phyloP scores from a whole-genome alignment of 1,139 yeast species.

The Meyerozyma athensensis region DNA sequence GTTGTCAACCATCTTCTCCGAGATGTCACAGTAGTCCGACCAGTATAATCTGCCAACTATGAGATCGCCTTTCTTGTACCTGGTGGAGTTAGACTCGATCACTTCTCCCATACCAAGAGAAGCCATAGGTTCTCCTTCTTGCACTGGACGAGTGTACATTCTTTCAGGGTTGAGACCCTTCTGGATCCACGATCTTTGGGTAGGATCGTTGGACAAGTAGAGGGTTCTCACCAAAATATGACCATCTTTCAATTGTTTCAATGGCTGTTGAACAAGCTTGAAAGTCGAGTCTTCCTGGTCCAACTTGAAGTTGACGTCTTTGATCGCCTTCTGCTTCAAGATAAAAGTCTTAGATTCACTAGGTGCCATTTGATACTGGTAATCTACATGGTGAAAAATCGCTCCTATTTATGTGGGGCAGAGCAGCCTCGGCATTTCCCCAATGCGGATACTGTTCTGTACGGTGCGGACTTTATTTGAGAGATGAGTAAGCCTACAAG shows the following conservation, averaged over 20 bases:
- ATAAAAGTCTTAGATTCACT: constrained; percentile 10
- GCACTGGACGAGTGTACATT: constrained; percentile 18
- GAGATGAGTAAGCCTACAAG: too few species aligned
- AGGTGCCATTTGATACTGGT: constrained; percentile 3
- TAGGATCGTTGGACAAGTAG: constrained; percentile 26
- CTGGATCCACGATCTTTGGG: constrained; percentile 25
- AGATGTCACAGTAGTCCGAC: constrained; percentile 25
- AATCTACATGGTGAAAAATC: not conserved
- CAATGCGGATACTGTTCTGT: too few species aligned
- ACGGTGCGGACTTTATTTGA: too few species aligned
- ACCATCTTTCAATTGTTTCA: constrained; percentile 22
- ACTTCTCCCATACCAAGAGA: constrained; percentile 21
- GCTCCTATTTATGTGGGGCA: not conserved
- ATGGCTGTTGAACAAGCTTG: constrained; percentile 19
- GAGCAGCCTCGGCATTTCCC: not conserved
- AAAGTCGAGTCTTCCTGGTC: constrained; percentile 31
- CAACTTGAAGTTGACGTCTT: constrained; percentile 20
- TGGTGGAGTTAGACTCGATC: constrained; percentile 18
- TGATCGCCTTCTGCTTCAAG: constrained; percentile 16
- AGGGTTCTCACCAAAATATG: constrained; percentile 17
- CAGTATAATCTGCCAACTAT: constrained; percentile 23
- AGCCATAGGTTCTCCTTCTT: constrained; percentile 18
- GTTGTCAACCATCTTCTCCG: constrained; percentile 17
- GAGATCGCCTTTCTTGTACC: constrained; percentile 18
- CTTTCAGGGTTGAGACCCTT: constrained; percentile 16